Evolutionary conservation across 768 basidiomycete species (phyloP).

Genomic region (Podaxis carcinomalis): DNA sequence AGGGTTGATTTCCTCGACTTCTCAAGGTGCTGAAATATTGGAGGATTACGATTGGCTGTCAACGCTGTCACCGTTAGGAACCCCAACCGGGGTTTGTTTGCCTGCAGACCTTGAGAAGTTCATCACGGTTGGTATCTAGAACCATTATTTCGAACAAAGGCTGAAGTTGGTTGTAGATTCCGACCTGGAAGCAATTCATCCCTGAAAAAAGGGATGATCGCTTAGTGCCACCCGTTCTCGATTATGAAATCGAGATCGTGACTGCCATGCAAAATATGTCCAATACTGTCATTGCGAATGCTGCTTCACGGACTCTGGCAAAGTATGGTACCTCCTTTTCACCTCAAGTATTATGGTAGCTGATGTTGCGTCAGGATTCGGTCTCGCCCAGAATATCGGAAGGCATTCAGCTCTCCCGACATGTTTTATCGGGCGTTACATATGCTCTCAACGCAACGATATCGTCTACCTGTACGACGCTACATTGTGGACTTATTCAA

Average conservation of each 20-base stretch:
- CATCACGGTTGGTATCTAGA: slow-evolving; percentile 52
- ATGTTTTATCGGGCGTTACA: slow-evolving; percentile 85
- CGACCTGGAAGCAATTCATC: slow-evolving; percentile 52
- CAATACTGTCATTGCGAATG: slow-evolving; percentile 94
- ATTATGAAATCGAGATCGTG: slow-evolving; percentile 78
- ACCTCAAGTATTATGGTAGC: not conserved
- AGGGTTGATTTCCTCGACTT: slow-evolving; percentile 87
- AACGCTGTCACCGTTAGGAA: slow-evolving; percentile 78
- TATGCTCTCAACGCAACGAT: slow-evolving; percentile 84
- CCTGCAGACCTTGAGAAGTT: slow-evolving; percentile 83
- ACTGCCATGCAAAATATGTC: slow-evolving; percentile 90
- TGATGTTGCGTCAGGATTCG: slow-evolving; percentile 55
- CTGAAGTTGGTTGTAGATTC: slow-evolving; percentile 44
- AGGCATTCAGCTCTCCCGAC: slow-evolving; percentile 71
- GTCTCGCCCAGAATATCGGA: slow-evolving; percentile 67
- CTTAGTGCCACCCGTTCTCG: slow-evolving; percentile 60
- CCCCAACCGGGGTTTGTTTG: slow-evolving; percentile 88
- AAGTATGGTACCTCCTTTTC: slow-evolving; percentile 42
- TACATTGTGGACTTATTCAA: slow-evolving; percentile 94
- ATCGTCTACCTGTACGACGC: slow-evolving; percentile 86
- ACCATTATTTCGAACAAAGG: not conserved
- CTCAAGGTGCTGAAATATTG: slow-evolving; percentile 88
- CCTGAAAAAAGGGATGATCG: slow-evolving; percentile 37
- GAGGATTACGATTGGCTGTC: slow-evolving; percentile 94
- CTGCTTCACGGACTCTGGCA: slow-evolving; percentile 86